phyloP scores from a whole-genome alignment of 495 filamentous ascomycete genomes.

The Penicillium pancosmium region DNA sequence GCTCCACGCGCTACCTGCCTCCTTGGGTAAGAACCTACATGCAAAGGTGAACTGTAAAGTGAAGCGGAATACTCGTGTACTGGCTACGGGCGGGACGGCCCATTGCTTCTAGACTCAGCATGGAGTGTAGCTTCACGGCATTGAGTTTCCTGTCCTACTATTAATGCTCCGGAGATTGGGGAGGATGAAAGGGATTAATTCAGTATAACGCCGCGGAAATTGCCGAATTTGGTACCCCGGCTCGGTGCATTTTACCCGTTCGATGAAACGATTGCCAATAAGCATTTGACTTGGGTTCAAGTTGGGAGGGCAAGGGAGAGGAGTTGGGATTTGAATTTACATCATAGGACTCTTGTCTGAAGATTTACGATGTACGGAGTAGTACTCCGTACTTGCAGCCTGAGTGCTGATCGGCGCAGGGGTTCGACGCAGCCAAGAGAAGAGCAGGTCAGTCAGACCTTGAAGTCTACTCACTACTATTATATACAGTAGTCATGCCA shows the following conservation, averaged over 20 bases:
- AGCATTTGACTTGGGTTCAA: too few species aligned
- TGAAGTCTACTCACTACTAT: too few species aligned
- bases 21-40: not conserved
- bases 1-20: slow-evolving; percentile 3
- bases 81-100: slow-evolving; percentile 2
- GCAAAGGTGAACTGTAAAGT: not conserved
- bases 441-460: not conserved
- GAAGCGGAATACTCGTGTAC: not conserved
- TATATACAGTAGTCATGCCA: too few species aligned
- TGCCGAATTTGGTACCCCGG: too few species aligned
- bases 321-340: not conserved
- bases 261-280: too few species aligned
- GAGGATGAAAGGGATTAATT: too few species aligned
- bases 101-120: slow-evolving; percentile 2
- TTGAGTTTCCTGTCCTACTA: not conserved
- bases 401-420: slow-evolving; percentile 23
- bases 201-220: too few species aligned
- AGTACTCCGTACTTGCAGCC: not conserved
- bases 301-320: too few species aligned
- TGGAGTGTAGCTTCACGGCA: not conserved
- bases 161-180: not conserved
- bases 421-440: slow-evolving; percentile 26
- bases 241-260: too few species aligned
- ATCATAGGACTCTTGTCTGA: not conserved
- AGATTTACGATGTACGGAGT: not conserved